Evolutionary conservation across 108 stramenopile genomes (phyloP).

Genomic region (Cyclotella choctawhatcheeana): DNA sequence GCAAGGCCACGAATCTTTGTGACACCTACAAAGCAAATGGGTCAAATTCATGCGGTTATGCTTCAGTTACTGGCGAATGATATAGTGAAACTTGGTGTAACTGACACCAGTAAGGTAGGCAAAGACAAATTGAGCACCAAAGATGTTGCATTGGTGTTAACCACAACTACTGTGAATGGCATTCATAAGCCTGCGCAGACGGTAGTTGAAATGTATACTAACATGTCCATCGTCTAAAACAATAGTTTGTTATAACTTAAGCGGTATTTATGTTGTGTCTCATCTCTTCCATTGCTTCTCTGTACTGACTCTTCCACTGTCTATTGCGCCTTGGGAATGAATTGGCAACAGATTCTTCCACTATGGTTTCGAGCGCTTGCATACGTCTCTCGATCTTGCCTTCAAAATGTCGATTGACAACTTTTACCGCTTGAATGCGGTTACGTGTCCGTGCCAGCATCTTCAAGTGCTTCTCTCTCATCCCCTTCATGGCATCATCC

Average conservation of each 20-base stretch:
- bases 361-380: not conserved
- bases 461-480: not conserved
- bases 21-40: conserved; percentile 1
- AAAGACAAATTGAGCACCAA: not conserved
- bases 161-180: too few species aligned
- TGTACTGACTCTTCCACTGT: not conserved
- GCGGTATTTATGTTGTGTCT: too few species aligned
- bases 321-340: not conserved
- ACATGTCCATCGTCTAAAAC: too few species aligned
- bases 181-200: too few species aligned
- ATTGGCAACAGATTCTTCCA: not conserved
- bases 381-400: not conserved
- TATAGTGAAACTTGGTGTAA: not conserved
- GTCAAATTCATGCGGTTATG: not conserved
- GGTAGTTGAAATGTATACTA: too few species aligned
- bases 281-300: too few species aligned
- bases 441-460: not conserved
- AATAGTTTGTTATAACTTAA: too few species aligned
- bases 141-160: not conserved
- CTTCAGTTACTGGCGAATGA: not conserved
- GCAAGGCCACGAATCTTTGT: not conserved
- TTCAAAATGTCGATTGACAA: conserved; percentile 3
- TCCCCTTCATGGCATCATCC: not conserved
- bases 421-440: not conserved
- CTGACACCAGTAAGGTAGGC: not conserved